Base-by-base conservation (phyloP, 306 rosid species). In the Lathyrus tuberosus region DNA sequence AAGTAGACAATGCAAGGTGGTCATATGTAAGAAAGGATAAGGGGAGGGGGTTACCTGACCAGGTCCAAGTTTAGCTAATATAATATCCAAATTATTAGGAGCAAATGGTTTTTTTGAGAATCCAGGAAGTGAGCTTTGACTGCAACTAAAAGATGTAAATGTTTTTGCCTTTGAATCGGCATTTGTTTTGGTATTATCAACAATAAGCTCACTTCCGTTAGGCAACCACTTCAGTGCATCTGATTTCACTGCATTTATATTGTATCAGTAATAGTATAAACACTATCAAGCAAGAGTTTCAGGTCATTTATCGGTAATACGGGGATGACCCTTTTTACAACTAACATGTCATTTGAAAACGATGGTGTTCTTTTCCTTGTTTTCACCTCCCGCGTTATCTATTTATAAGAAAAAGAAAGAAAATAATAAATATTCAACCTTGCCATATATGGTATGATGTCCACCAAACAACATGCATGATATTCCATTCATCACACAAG, bases 331-430 rank as follows among this genome's bases (percentile, higher is more conserved):
- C 40, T 5, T 47, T 58, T 48, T 72, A 80, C 99, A 87, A 5
- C 65, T 67, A 71, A 69, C 91, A 76, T 91, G 91, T 52, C 89
- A 87, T 56, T 86, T 82, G 76, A 95, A 95, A 76, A 91, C 99
- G 65, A 95, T 83, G 46, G 97, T 88, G 78, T 95, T 94, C 76
- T 84, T 91, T 72, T 94, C 99, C 70, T 84, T 84, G 48, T 81
- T 82, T 4, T 86, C 79, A 83, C 84, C 82, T 63, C 84, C 86
- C 0, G 86, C 74, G 57, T 61, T 83, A 18, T 82, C 97, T 94
- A 73, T 35, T 57, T 30, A 71, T 18, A 28, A 76, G 22, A 53
- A 74, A 76, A 62, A 14, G 31, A 59, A 22, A 14, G 22, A 46
- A 46, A 40, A 26, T 60, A 75, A 75, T 14, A 78, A 59, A 62